These are phyloP conservation scores for Maudiozyma serrabonitensis DNA, from an alignment of 805 yeast species.

Conservation along the genomic window DNA sequence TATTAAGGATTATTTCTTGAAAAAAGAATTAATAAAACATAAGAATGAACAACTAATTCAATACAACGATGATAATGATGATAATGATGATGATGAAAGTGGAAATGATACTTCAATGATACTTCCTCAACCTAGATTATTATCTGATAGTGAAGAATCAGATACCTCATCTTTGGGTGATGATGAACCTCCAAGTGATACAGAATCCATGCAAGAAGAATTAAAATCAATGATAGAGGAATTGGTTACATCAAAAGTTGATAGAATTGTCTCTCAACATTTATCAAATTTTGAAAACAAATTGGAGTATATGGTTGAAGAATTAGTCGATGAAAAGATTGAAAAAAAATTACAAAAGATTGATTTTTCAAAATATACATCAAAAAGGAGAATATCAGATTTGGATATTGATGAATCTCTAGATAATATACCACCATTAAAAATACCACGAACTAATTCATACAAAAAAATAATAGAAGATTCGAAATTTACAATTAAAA, in stretches of 20 bases:
- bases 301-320: conserved; percentile 11
- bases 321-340: conserved; percentile 10
- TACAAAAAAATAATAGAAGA: conserved; percentile 2
- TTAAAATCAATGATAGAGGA: conserved; percentile 21
- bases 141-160: background rate
- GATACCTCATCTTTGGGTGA: background rate
- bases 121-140: conserved; percentile 1
- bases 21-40: conserved; percentile 7
- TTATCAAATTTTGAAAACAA: conserved; percentile 11
- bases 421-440: background rate
- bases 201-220: conserved; percentile 17
- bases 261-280: conserved; percentile 12
- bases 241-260: conserved; percentile 18
- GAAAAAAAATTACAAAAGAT: conserved; percentile 2
- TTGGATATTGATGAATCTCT: background rate
- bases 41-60: background rate
- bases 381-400: background rate
- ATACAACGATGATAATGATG: background rate
- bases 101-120: background rate
- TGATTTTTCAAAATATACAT: conserved; percentile 1
- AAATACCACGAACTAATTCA: background rate
- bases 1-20: conserved; percentile 10
- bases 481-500: conserved; percentile 2
- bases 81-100: background rate
- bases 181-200: conserved; percentile 4